Conservation (phyloP, 768 basidiomycete species). For the Leucocoprinus birnbaumii region DNA sequence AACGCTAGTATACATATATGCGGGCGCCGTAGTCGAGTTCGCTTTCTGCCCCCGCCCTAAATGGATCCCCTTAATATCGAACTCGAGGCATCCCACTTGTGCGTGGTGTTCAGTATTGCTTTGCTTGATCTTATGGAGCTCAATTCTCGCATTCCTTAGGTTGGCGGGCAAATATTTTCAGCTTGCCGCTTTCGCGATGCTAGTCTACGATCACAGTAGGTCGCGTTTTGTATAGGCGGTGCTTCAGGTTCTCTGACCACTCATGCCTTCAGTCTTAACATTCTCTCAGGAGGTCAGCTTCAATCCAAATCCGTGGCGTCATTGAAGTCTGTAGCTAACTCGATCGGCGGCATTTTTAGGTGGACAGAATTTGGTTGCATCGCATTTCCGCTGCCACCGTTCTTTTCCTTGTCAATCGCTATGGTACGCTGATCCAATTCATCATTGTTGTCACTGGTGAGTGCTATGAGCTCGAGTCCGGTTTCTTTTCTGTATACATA, state of each 20-base stretch:
- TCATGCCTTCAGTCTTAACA: constrained; percentile 4
- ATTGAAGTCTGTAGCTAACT: not conserved
- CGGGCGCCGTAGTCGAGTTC: not conserved
- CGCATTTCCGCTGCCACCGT: constrained; percentile 20
- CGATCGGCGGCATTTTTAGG: not conserved
- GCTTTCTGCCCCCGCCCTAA: not conserved
- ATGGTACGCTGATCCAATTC: constrained; percentile 24
- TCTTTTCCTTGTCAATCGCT: constrained; percentile 29
- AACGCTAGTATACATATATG: not conserved
- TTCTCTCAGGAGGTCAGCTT: constrained; percentile 14
- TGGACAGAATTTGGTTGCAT: constrained; percentile 26
- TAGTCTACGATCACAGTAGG: constrained; percentile 20
- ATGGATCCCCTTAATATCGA: not conserved
- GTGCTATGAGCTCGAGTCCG: not conserved
- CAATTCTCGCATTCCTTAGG: not conserved
- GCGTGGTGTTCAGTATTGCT: not conserved
- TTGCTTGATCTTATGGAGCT: not conserved
- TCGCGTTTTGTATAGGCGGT: not conserved
- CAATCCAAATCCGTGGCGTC: not conserved
- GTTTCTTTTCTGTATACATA: not conserved
- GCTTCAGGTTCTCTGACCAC: not conserved
- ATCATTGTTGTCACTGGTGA: constrained; percentile 22
- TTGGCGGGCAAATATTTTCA: constrained; percentile 20
- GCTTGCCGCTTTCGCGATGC: constrained; percentile 18
- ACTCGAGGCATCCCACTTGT: constrained; percentile 1